Evolutionary conservation across 805 yeast genomes (phyloP).

Genomic region (Metschnikowia bowlesiae): DNA sequence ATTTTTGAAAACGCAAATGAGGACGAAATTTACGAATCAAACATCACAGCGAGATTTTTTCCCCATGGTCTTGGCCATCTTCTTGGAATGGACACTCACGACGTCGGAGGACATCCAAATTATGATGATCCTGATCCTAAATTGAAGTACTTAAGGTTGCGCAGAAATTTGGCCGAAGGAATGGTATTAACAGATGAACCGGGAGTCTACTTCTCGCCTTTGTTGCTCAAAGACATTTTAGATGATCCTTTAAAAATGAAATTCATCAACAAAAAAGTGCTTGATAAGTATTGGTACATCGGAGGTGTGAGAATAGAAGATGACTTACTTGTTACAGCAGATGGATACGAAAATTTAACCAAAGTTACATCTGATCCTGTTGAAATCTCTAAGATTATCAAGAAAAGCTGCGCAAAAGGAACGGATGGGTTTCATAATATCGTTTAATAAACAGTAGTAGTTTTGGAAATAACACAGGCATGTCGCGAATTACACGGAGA

Average conservation of each 20-base stretch:
- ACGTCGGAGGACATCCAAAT: conserved; percentile 85
- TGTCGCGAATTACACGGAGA: conserved; percentile 3
- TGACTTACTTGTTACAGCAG: conserved; percentile 72
- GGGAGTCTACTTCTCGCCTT: conserved; percentile 86
- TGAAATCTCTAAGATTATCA: conserved; percentile 74
- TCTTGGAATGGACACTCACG: conserved; percentile 94
- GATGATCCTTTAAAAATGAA: conserved; percentile 44
- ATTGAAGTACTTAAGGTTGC: conserved; percentile 71
- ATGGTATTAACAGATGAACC: conserved; percentile 96
- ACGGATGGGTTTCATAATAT: conserved; percentile 58
- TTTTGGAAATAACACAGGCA: not conserved
- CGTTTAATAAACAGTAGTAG: conserved; percentile 17
- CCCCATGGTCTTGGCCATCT: conserved; percentile 97
- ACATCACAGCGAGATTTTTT: conserved; percentile 72
- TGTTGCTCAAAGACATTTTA: conserved; percentile 62
- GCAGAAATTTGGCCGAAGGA: conserved; percentile 64
- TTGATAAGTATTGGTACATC: conserved; percentile 75
- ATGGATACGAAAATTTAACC: conserved; percentile 79
- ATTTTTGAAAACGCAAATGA: conserved; percentile 58
- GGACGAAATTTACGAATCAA: conserved; percentile 65
- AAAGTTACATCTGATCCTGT: conserved; percentile 79
- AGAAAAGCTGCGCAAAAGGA: conserved; percentile 61
- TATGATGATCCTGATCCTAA: conserved; percentile 79
- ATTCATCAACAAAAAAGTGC: conserved; percentile 59
- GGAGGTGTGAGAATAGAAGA: conserved; percentile 99